Base-by-base conservation (phyloP, 2,329 filamentous ascomycete species). In the Nectriaceae sp. region DNA sequence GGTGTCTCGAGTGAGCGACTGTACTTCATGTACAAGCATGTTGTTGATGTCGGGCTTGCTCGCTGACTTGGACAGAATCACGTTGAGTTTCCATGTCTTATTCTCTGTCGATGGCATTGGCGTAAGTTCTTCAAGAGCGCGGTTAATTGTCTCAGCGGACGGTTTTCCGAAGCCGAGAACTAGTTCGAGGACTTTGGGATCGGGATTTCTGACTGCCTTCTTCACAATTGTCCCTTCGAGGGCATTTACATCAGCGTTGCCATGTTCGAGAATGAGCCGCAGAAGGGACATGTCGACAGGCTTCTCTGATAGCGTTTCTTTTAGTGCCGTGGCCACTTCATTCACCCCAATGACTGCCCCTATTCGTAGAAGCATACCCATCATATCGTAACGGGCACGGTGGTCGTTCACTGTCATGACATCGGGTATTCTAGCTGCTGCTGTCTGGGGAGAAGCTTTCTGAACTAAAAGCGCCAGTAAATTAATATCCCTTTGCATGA, bases 161-260 rank as follows among this genome's bases (percentile, higher is more conserved):
- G 79, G 75, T 20, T 72, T 72, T 1, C 78, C 76, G 13, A 75
- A 63, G 2, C 68, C 68, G 3, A 81, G 64, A 3, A 82, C 56
- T 20, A 76, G 60, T 4, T 77, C 75, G 2, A 82, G 63, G 2
- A 83, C 65, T 16, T 75, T 69, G 0, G 72, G 72, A 36, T 83
- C 76, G 0, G 73, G 65, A 21, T 76, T 70, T 8, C 62, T 56
- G 2, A 72, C 65, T 1, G 77, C 70, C 68, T 65, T 62, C 47
- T 57, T 66, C 11, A 80, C 62, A 13, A 75, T 70, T 3, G 67
- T 64, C 10, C 77, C 78, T 1, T 70, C 65, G 3, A 75, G 64
- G 10, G 70, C 65, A 50, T 84, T 83, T 46, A 82, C 65, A 48
- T 84, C 77, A 3, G 77, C 79, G 19, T 72, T 71, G 0, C 80